Base-by-base conservation (phyloP, 202 grass and related monocot genomes). In the Digitaria exilis region DNA sequence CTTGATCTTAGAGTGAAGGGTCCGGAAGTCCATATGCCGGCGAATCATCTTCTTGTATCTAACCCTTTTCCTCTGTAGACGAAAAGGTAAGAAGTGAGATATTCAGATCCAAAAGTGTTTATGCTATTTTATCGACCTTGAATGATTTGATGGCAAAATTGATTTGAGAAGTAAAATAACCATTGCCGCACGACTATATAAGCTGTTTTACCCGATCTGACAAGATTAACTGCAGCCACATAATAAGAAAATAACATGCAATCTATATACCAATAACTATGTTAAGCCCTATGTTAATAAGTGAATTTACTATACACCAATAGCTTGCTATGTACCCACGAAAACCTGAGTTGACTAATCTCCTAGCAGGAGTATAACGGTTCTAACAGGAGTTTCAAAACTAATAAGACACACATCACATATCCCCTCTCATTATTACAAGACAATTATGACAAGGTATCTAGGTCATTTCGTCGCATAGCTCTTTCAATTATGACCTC, bases 1-100 rank as follows among this genome's bases (percentile, higher is more conserved):
- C 79, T 80, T 90, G 60, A 97, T 77, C 87, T 91, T 94, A 54
- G 69, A 81, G 77, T 86, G 87, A 88, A 97, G 84, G 61, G 79
- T 88, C 55, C 85, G 87, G 6, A 97, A 90, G 83, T 97, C 94
- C 76, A 94, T 84, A 89, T 97, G 94, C 69, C 9, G 89, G 83
- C 83, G 87, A 84, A 97, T 97, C 85, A 92, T 83, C 85, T 94
- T 97, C 89, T 92, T 97, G 58, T 97, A 97, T 66, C 77, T 77
- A 29, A 51, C 82, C 88, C 80, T 88, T 83, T 90, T 97, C 83
- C 89, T 81, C 90, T 92, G 81, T 74, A 79, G 19, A 80, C 8
- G 0, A 26, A 57, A 49, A 57, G 48, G 15, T 55, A 29, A 67
- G 50, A 78, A 79, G 61, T 80, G 83, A 87, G 25, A 80, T 56